Base-by-base conservation (phyloP, 768 basidiomycete genomes). In the Lentinula guzmanii region DNA sequence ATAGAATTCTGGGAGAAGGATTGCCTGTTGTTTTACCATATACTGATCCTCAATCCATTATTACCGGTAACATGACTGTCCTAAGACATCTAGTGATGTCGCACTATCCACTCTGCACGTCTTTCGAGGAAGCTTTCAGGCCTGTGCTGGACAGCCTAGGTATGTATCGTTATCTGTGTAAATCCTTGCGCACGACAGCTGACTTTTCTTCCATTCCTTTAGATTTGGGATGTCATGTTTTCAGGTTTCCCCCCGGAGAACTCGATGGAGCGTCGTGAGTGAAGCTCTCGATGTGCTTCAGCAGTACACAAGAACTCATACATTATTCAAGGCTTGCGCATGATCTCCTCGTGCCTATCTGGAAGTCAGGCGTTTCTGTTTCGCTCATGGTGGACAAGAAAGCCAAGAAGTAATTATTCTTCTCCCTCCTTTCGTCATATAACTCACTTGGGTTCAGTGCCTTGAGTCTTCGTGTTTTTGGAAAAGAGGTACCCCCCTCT, bases 311-410 rank as follows among this genome's bases (percentile, higher is more conserved):
- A n/a, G n/a, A n/a, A n/a, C 21, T 64, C 35, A 54, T 54, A 10
- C 58, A 24, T 52, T 37, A 51, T 39, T 55, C 18, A 60, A 94
- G 90, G 5, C 77, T 93, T 39, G 77, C 82, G n/a, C 86, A 91
- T 65, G 87, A 93, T 56, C 79, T 98, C 28, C 72, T 89, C n/a
- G 75, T 98, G n/a, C 96, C 97, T 0, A 82, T 98, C 56, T 98
- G 96, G 97, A 95, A 92, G 74, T 94, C 93, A 2, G 89, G 88
- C 62, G 85, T 86, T 11, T 96, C 94, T 0, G 70, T 96, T 57
- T 86, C 89, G 0, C 78, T 98, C 61, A 94, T 98, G 93, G 86
- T 97, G 58, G 95, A 98, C 75, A 99, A 98, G 74, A 91, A 91
- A 69, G 92, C 94, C 28, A 98, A 98, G 75, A 93, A 90, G 95